These are phyloP conservation scores for Eremothecium gossypii DNA, from an alignment of 1,139 yeast genomes.

Conservation along the genomic window DNA sequence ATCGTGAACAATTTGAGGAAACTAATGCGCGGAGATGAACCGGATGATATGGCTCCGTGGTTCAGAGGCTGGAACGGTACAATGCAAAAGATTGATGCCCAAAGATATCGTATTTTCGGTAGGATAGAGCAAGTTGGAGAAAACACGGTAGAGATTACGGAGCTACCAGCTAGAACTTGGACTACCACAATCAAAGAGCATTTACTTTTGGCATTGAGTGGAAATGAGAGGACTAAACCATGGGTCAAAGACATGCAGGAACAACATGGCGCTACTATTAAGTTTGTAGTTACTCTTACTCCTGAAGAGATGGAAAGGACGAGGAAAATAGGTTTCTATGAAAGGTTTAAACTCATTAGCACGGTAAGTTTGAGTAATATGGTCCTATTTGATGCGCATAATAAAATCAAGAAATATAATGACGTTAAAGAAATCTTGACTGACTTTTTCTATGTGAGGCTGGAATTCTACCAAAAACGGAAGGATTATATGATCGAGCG, in stretches of 20 bases:
- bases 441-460: slow-evolving; percentile 78
- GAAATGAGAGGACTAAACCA: slow-evolving; percentile 58
- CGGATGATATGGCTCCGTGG: slow-evolving; percentile 84
- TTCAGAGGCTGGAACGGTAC: slow-evolving; percentile 91
- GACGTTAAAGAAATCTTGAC: slow-evolving; percentile 65
- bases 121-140: slow-evolving; percentile 72
- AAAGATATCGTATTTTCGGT: slow-evolving; percentile 70
- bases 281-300: slow-evolving; percentile 65
- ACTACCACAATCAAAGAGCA: slow-evolving; percentile 83
- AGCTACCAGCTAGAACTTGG: slow-evolving; percentile 90
- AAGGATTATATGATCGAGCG: slow-evolving; percentile 69
- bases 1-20: slow-evolving; percentile 63
- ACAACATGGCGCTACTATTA: slow-evolving; percentile 76
- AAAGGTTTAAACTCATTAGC: slow-evolving; percentile 69
- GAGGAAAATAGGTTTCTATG: slow-evolving; percentile 62
- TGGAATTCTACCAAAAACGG: slow-evolving; percentile 85
- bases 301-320: slow-evolving; percentile 81
- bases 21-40: slow-evolving; percentile 64
- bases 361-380: slow-evolving; percentile 69
- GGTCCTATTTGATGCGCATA: slow-evolving; percentile 94
- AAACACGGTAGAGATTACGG: slow-evolving; percentile 78
- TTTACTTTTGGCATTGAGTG: slow-evolving; percentile 62
- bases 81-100: slow-evolving; percentile 54
- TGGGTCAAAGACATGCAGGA: slow-evolving; percentile 97
- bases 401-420: slow-evolving; percentile 77